These are phyloP conservation scores for Microstegium vimineum DNA, from an alignment of 176 grass and related monocot genomes.

Conservation along the genomic window DNA sequence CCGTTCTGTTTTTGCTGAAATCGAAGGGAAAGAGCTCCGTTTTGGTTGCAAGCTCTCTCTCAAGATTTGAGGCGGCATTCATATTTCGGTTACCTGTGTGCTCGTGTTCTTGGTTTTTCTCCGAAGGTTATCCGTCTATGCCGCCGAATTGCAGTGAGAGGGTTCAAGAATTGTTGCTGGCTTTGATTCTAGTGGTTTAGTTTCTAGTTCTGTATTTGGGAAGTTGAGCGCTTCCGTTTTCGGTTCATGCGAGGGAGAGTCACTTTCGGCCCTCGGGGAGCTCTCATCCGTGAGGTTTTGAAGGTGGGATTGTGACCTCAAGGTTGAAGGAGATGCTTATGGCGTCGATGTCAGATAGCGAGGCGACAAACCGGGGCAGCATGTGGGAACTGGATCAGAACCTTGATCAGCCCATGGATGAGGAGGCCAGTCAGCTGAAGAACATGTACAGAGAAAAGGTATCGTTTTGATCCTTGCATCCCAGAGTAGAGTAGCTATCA, in stretches of 20 bases:
- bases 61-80: slow-evolving; percentile 34
- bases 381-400: slow-evolving; percentile 78
- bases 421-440: slow-evolving; percentile 52
- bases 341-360: slow-evolving; percentile 43
- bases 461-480: neutral
- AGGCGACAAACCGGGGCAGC: slow-evolving; percentile 48
- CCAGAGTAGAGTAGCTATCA: neutral
- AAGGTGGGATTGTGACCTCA: slow-evolving; percentile 1
- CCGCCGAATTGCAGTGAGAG: neutral
- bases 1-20: neutral
- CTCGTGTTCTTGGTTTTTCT: neutral
- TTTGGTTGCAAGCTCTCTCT: neutral
- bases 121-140: neutral
- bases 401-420: slow-evolving; percentile 93
- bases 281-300: slow-evolving; percentile 9
- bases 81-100: neutral
- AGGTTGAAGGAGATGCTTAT: slow-evolving; percentile 37
- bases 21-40: neutral
- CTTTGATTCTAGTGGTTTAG: neutral
- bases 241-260: neutral
- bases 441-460: slow-evolving; percentile 93
- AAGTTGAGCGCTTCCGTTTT: neutral
- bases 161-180: neutral
- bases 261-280: neutral
- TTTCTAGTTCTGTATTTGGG: neutral